Evolutionary conservation across 106 monocot genomes (phyloP).

Genomic region (Dactylorhiza incarnata): DNA sequence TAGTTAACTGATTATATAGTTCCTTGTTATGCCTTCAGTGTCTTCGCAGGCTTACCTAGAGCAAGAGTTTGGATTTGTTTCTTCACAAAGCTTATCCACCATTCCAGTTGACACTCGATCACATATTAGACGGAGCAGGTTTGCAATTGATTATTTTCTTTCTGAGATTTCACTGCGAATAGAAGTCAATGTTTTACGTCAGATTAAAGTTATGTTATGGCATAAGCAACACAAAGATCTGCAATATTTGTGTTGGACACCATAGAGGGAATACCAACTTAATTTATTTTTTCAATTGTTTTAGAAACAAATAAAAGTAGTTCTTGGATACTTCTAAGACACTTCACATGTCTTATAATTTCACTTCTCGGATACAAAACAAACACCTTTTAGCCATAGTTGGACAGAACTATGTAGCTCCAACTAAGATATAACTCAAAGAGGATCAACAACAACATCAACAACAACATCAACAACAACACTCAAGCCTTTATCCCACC

Average conservation of each 20-base stretch:
- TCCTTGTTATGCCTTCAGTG: constrained; percentile 9
- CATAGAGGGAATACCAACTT: background rate
- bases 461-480: too few relatives aligned
- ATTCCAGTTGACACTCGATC: constrained; percentile 19
- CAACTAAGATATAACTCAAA: too few relatives aligned
- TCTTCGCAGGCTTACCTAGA: constrained; percentile 13
- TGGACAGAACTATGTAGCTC: background rate
- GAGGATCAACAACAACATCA: too few relatives aligned
- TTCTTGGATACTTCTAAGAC: background rate
- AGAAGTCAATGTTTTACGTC: background rate
- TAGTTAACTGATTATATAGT: background rate
- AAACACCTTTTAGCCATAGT: background rate
- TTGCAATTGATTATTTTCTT: background rate
- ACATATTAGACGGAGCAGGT: constrained; percentile 48
- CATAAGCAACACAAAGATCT: background rate
- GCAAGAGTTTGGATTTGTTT: constrained; percentile 29
- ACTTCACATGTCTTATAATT: background rate
- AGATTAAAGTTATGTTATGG: background rate
- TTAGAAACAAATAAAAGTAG: background rate
- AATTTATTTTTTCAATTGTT: background rate
- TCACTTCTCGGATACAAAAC: too few relatives aligned
- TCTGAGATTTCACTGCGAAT: background rate
- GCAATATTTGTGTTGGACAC: background rate
- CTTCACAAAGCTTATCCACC: constrained; percentile 43
- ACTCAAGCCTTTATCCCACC: too few relatives aligned